Percentiles rank a stretch among this genome's conserved stretches.
Conservation (phyloP, 2,329 filamentous ascomycete species). For the Passalora sequoiae region DNA sequence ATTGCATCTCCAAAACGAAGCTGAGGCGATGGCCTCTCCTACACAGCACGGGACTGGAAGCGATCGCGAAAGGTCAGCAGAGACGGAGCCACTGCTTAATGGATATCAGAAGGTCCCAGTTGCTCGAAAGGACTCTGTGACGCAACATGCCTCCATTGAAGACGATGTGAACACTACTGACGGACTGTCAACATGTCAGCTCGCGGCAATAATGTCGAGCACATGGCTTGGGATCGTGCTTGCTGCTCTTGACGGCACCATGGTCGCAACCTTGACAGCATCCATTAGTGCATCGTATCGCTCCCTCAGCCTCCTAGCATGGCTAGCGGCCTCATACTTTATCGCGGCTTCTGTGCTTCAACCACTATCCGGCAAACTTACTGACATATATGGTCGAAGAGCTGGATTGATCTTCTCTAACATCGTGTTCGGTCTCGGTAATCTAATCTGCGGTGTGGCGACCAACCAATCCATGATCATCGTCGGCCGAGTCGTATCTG, state of each 20-base stretch:
- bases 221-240: constrained; percentile 2
- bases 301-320: constrained; percentile 71
- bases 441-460: constrained; percentile 58
- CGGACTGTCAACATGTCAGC: neutral
- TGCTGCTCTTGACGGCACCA: constrained; percentile 56
- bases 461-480: constrained; percentile 60
- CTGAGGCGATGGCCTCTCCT: too few relatives aligned
- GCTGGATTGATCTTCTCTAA: constrained; percentile 59
- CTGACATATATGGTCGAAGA: constrained; percentile 75
- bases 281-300: constrained; percentile 76
- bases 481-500: constrained; percentile 55
- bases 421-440: constrained; percentile 58
- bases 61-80: too few relatives aligned
- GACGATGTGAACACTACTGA: neutral
- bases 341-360: constrained; percentile 79
- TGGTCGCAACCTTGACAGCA: constrained; percentile 73
- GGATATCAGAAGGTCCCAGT: too few relatives aligned
- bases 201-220: constrained; percentile 1
- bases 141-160: too few relatives aligned
- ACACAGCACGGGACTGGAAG: too few relatives aligned
- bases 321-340: constrained; percentile 77
- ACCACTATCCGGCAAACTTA: constrained; percentile 71
- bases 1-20: too few relatives aligned
- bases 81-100: too few relatives aligned
- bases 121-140: too few relatives aligned